Evolutionary conservation across 495 filamentous ascomycete genomes (phyloP).

Genomic region (Friedmanniomyces simplex): DNA sequence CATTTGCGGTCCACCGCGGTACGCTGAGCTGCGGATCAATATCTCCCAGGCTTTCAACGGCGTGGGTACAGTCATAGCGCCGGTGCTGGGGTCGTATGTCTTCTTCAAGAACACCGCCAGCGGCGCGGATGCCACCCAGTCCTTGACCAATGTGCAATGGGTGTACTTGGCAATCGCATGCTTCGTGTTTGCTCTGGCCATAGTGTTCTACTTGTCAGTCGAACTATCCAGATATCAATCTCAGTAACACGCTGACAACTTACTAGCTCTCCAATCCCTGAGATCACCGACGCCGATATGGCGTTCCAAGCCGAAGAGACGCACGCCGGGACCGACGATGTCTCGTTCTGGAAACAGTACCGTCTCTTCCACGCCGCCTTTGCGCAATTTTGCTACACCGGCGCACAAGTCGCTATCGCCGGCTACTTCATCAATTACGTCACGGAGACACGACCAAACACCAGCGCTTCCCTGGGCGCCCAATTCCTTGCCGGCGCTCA

Average conservation of each 20-base stretch:
- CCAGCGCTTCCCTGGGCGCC: slow-evolving; percentile 20
- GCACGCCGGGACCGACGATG: slow-evolving; percentile 34
- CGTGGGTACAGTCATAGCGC: slow-evolving; percentile 49
- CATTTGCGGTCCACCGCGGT: slow-evolving; percentile 55
- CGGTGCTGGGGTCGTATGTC: slow-evolving; percentile 55
- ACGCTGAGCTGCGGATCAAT: slow-evolving; percentile 55
- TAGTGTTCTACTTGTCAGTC: slow-evolving; percentile 48
- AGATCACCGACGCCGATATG: slow-evolving; percentile 69
- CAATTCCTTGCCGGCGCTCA: slow-evolving; percentile 57
- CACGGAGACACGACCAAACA: slow-evolving; percentile 21
- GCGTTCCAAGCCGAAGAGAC: slow-evolving; percentile 40
- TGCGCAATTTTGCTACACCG: slow-evolving; percentile 64
- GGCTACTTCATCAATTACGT: slow-evolving; percentile 44
- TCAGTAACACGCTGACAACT: neutral
- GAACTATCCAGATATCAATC: neutral
- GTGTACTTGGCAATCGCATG: slow-evolving; percentile 61
- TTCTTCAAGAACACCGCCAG: slow-evolving; percentile 50
- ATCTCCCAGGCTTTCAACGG: slow-evolving; percentile 44
- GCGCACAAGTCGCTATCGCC: slow-evolving; percentile 56
- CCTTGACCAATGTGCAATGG: slow-evolving; percentile 56
- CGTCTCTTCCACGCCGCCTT: slow-evolving; percentile 54
- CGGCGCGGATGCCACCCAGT: slow-evolving; percentile 33
- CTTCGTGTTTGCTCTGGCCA: slow-evolving; percentile 56
- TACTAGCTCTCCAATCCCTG: slow-evolving; percentile 47
- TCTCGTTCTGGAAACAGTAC: slow-evolving; percentile 52